phyloP scores from a whole-genome alignment of 768 basidiomycete genomes.

The Lentinula guzmanii region DNA sequence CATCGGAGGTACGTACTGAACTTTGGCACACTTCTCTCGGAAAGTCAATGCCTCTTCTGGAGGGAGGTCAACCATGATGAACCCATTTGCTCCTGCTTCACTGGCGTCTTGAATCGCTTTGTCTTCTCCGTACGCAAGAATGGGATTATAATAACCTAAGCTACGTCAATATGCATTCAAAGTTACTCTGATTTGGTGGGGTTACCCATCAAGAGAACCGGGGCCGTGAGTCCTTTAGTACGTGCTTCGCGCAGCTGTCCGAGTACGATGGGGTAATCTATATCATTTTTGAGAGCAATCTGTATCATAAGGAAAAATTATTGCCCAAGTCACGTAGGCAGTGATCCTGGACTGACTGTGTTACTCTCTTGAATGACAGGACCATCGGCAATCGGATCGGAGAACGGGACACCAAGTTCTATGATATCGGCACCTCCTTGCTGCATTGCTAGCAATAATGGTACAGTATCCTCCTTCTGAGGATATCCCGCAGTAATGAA shows the following conservation, averaged over 20 bases:
- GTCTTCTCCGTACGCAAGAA: slow-evolving; percentile 94
- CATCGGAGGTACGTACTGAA: slow-evolving; percentile 50
- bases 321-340: neutral
- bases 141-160: slow-evolving; percentile 94
- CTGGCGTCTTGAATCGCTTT: slow-evolving; percentile 86
- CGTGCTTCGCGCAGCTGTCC: slow-evolving; percentile 74
- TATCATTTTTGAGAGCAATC: slow-evolving; percentile 79
- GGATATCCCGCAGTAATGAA: slow-evolving; percentile 97
- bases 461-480: slow-evolving; percentile 69
- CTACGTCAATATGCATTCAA: neutral
- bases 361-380: slow-evolving; percentile 91
- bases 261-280: slow-evolving; percentile 74
- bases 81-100: slow-evolving; percentile 92
- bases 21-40: slow-evolving; percentile 77
- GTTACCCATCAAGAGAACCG: slow-evolving; percentile 92
- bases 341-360: slow-evolving; percentile 51
- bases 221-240: slow-evolving; percentile 72
- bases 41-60: slow-evolving; percentile 94
- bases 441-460: slow-evolving; percentile 88
- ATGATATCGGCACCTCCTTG: slow-evolving; percentile 91
- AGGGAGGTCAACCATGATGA: slow-evolving; percentile 95
- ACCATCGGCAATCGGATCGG: slow-evolving; percentile 95
- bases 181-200: neutral
- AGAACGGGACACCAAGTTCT: slow-evolving; percentile 93
- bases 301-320: slow-evolving; percentile 22